phyloP scores from a whole-genome alignment of 192 early-diverging fungal genomes.

The Coemansia sp. region DNA sequence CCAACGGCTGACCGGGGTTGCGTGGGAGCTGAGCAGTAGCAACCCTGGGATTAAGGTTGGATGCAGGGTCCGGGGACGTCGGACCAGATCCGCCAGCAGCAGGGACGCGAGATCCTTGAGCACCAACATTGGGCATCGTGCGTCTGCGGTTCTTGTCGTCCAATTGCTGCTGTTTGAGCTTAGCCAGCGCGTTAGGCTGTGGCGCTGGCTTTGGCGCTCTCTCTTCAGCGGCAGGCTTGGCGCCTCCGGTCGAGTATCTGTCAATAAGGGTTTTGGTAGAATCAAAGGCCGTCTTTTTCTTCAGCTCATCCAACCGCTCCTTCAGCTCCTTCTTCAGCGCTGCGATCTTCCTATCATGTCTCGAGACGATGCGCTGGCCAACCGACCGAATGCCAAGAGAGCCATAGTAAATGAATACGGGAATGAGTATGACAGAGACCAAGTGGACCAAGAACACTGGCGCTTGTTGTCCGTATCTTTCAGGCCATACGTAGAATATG shows the following conservation, averaged over 20 bases:
- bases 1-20: neutral
- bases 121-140: constrained; percentile 60
- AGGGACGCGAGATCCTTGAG: constrained; percentile 71
- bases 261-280: constrained; percentile 86
- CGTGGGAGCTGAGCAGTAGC: neutral
- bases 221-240: neutral
- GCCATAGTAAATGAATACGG: constrained; percentile 45
- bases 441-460: constrained; percentile 19
- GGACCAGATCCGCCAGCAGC: constrained; percentile 59
- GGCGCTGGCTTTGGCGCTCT: neutral
- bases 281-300: constrained; percentile 92
- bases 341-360: constrained; percentile 33
- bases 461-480: constrained; percentile 22
- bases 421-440: constrained; percentile 17
- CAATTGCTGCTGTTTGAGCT: constrained; percentile 6
- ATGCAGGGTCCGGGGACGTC: constrained; percentile 55
- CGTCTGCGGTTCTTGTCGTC: constrained; percentile 41
- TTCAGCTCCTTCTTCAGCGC: constrained; percentile 60
- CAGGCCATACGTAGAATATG: constrained; percentile 46
- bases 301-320: constrained; percentile 85
- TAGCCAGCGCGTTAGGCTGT: constrained; percentile 1
- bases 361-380: constrained; percentile 20
- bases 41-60: neutral
- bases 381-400: constrained; percentile 19
- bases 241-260: constrained; percentile 66